These are phyloP conservation scores for Paramecium sonneborni DNA, from an alignment of 73 alveolate genomes.

Conservation along the genomic window DNA sequence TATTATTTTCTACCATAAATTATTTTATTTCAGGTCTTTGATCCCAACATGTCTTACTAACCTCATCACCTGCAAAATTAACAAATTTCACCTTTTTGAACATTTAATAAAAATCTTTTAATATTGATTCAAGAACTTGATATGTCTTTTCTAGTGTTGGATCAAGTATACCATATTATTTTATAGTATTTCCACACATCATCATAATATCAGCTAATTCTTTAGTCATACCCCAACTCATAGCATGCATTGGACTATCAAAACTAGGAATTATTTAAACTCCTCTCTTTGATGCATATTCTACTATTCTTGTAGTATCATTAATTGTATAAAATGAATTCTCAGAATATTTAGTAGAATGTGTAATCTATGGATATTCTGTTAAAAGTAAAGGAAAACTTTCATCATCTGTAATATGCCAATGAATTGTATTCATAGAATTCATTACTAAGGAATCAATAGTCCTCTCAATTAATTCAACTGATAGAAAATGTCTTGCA, in stretches of 20 bases:
- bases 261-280: constrained; percentile 85
- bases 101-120: constrained; percentile 33
- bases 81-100: constrained; percentile 36
- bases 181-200: constrained; percentile 31
- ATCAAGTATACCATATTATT: constrained; percentile 54
- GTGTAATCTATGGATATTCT: constrained; percentile 72
- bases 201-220: constrained; percentile 24
- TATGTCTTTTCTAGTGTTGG: constrained; percentile 59
- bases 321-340: constrained; percentile 71
- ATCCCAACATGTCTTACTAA: background rate
- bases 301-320: constrained; percentile 72
- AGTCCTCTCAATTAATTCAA: constrained; percentile 64
- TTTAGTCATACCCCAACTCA: constrained; percentile 57
- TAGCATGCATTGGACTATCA: constrained; percentile 86
- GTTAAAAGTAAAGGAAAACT: constrained; percentile 78
- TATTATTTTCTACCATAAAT: constrained; percentile 33
- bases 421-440: constrained; percentile 81
- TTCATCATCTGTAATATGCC: constrained; percentile 90
- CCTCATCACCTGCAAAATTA: constrained; percentile 63
- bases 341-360: constrained; percentile 73
- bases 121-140: constrained; percentile 9
- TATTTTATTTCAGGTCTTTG: constrained; percentile 14
- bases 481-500: constrained; percentile 78
- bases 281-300: constrained; percentile 75
- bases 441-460: constrained; percentile 72